A percentile compares a stretch with the other conserved stretches of the same genome.
Evolutionary conservation across 768 basidiomycete species (phyloP).

Genomic region (Auriculariales sp.): DNA sequence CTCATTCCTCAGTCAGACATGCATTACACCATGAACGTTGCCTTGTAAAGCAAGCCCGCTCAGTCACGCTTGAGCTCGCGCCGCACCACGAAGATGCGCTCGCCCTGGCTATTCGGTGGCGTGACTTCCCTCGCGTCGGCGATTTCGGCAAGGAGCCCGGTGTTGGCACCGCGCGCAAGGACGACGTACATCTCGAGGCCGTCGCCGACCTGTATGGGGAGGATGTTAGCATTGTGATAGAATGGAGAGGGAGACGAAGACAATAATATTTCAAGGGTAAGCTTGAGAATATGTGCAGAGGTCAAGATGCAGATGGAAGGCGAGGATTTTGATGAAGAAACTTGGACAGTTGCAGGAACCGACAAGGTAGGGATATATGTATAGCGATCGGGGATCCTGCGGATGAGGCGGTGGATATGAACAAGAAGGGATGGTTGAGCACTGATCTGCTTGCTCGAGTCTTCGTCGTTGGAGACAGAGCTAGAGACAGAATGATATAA

Average conservation of each 20-base stretch:
- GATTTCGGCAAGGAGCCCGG: slow-evolving; percentile 42
- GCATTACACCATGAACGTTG: too few relatives aligned
- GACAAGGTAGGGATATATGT: too few relatives aligned
- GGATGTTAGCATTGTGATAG: neutral
- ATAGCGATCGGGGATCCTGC: too few relatives aligned
- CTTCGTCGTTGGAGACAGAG: too few relatives aligned
- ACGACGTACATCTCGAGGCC: slow-evolving; percentile 87
- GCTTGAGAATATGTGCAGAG: neutral
- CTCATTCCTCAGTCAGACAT: too few relatives aligned
- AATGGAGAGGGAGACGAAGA: slow-evolving; percentile 1
- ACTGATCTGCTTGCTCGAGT: too few relatives aligned
- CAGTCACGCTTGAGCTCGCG: slow-evolving; percentile 78
- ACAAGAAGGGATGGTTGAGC: too few relatives aligned
- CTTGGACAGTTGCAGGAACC: neutral
- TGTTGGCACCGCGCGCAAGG: slow-evolving; percentile 48
- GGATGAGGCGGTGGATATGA: too few relatives aligned
- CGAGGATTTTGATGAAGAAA: neutral
- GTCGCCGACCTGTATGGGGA: slow-evolving; percentile 64
- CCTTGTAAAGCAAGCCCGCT: slow-evolving; percentile 2
- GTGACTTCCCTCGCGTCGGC: slow-evolving; percentile 52
- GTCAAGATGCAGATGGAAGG: too few relatives aligned
- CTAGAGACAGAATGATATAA: too few relatives aligned
- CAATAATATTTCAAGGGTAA: neutral
- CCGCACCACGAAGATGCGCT: slow-evolving; percentile 62
- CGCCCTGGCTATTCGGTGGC: slow-evolving; percentile 37